Base-by-base conservation (phyloP, 768 basidiomycete genomes). In the Suillus weaverae region DNA sequence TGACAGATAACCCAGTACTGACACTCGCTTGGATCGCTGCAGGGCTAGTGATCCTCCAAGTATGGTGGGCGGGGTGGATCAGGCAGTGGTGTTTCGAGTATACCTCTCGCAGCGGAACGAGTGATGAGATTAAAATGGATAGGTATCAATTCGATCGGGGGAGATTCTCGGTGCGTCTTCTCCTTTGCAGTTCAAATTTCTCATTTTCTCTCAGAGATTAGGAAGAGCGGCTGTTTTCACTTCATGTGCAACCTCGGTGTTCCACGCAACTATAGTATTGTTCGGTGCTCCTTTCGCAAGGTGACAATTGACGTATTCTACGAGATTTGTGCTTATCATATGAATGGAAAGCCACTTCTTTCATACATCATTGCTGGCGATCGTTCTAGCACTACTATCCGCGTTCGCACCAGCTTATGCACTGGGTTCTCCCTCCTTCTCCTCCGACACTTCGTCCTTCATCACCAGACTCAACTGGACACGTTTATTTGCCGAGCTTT, bases 401-500 rank as follows among this genome's bases (percentile, higher is more conserved):
- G 79, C 86, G 16, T 90, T 89, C 68, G 81, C 89, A 0, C 88
- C 92, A 11, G 84, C 87, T 2, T 92, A 90, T 71, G 81, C 86
- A 3, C 79, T 94, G 20, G 92, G 92, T 8, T 67, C 80, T 3
- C 90, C 92, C 0, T 82, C 82, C 43, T 68, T 85, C 18, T 75
- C 76, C 26, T 74, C 73, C 22, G 77, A 79, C 54, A 76, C 80
- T 8, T 72, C 76, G 18, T 81, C 88, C 1, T 70, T 87, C 41
- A 74, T 86, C 61, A 84, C 82, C 53, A 82, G 89, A 50, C 81
- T 88, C 72, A 84, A 85, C 7, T 94, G 93, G 90, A 82, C 86
- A 30, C 84, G 92, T 59, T 80, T 98, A 46, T 95, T 96, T 71
- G 90, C 85, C 56, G 91, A 95, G 68, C 78, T 92, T 66, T 83